phyloP scores from a whole-genome alignment of 2,329 filamentous ascomycete genomes.

The Cucurbitaria berberidis region DNA sequence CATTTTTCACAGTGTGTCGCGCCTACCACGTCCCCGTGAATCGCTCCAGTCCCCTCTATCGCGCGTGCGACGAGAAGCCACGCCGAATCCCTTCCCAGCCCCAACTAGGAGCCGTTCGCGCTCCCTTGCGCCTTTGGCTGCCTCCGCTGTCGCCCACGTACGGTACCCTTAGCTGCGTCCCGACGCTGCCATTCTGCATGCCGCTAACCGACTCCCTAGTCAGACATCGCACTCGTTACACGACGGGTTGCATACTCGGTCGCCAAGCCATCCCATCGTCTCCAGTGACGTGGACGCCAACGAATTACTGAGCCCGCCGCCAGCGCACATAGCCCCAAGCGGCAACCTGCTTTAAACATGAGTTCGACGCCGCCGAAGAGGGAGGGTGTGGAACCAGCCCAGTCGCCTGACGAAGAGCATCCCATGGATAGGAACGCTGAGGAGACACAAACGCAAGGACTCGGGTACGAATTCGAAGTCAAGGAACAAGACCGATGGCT shows the following conservation, averaged over 20 bases:
- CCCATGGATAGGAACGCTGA: constrained; percentile 85
- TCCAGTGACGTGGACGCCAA: constrained; percentile 50
- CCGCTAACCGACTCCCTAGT: constrained; percentile 40
- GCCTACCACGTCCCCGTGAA: constrained; percentile 2
- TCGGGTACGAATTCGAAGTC: constrained; percentile 94
- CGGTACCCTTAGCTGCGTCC: constrained; percentile 26
- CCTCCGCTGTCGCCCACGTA: constrained; percentile 22
- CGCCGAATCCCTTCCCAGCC: not conserved
- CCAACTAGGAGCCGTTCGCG: constrained; percentile 3
- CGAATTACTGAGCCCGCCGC: constrained; percentile 43
- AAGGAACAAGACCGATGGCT: constrained; percentile 99
- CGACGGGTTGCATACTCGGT: constrained; percentile 44
- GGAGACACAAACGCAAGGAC: constrained; percentile 76
- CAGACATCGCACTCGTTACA: constrained; percentile 39
- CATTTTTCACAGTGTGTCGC: constrained; percentile 14
- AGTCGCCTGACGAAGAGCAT: constrained; percentile 91
- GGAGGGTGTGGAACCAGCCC: constrained; percentile 85
- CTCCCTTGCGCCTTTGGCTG: constrained; percentile 29
- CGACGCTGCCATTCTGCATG: constrained; percentile 31
- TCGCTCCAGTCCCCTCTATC: constrained; percentile 2
- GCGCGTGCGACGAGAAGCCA: constrained; percentile 1
- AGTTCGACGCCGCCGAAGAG: constrained; percentile 92
- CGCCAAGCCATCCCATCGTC: constrained; percentile 38
- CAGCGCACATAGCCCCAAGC: constrained; percentile 51
- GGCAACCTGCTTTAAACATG: constrained; percentile 76